Evolutionary conservation across 768 basidiomycete species (phyloP).

Genomic region (Lentinula raphanica): DNA sequence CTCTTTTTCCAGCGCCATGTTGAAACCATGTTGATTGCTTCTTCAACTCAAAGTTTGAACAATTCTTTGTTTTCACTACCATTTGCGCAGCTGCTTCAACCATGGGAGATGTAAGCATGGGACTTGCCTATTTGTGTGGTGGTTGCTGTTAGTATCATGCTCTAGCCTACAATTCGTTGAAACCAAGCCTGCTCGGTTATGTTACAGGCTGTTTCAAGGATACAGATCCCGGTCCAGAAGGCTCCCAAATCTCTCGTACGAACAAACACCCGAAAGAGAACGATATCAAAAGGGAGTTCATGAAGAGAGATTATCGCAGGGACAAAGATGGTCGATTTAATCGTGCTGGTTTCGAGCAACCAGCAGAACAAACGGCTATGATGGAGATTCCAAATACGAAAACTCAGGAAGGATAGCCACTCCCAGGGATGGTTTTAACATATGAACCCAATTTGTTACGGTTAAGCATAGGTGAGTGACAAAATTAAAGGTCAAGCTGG

Average conservation of each 20-base stretch:
- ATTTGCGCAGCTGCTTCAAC: neutral
- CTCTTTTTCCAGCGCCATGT: too few species aligned
- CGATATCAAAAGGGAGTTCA: neutral
- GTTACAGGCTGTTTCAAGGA: neutral
- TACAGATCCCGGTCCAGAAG: neutral
- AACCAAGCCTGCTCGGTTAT: neutral
- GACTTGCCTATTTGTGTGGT: neutral
- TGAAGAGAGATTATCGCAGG: neutral
- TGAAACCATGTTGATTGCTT: too few species aligned
- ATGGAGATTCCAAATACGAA: neutral
- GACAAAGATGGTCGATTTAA: neutral
- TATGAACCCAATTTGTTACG: too few species aligned
- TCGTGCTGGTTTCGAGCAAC: neutral
- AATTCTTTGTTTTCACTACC: too few species aligned
- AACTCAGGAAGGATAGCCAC: too few species aligned
- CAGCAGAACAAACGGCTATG: neutral
- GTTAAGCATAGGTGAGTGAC: too few species aligned
- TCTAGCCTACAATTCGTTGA: too few species aligned
- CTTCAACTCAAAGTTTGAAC: too few species aligned
- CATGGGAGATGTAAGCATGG: constrained; percentile 2
- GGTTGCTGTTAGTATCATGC: constrained; percentile 1
- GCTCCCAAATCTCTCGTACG: neutral
- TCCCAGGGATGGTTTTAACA: too few species aligned
- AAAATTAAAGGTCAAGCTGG: too few species aligned
- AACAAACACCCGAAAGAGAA: constrained; percentile 1